These are phyloP conservation scores for Colletotrichum gloeosporioides DNA, from an alignment of 2,329 filamentous ascomycete species.

Conservation along the genomic window DNA sequence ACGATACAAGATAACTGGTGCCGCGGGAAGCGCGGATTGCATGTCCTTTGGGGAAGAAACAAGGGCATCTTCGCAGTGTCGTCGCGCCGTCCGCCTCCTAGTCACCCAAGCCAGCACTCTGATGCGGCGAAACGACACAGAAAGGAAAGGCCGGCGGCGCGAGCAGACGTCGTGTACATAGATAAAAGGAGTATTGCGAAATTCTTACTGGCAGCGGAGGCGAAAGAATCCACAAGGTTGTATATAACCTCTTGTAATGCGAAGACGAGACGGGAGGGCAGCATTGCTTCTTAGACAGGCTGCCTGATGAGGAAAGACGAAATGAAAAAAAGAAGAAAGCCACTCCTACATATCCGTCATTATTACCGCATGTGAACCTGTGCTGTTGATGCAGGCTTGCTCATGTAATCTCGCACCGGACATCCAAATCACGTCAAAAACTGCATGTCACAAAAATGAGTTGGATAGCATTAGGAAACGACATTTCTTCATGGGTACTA, in stretches of 20 bases:
- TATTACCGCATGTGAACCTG: neutral
- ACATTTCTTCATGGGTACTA: neutral
- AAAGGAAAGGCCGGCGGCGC: neutral
- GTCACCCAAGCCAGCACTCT: neutral
- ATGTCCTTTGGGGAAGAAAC: neutral
- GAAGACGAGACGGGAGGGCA: conserved; percentile 1
- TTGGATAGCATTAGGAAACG: neutral
- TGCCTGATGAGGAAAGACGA: conserved; percentile 6
- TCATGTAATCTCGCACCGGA: neutral
- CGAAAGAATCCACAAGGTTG: neutral
- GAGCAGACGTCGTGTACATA: conserved; percentile 20
- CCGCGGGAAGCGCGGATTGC: neutral
- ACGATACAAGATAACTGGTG: neutral
- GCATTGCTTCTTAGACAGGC: neutral
- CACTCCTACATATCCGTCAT: neutral
- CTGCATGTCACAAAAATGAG: neutral
- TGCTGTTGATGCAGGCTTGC: neutral
- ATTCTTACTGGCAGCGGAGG: conserved; percentile 4
- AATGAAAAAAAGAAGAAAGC: conserved; percentile 1
- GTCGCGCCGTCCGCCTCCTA: conserved; percentile 9
- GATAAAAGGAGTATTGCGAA: neutral
- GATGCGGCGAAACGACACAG: neutral
- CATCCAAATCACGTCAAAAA: neutral
- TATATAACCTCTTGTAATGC: conserved; percentile 22
- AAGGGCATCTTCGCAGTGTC: neutral